Percentiles rank a stretch among this genome's conserved stretches.
phyloP scores from a whole-genome alignment of 2,329 filamentous ascomycete species.

The Zasmidium angulare region DNA sequence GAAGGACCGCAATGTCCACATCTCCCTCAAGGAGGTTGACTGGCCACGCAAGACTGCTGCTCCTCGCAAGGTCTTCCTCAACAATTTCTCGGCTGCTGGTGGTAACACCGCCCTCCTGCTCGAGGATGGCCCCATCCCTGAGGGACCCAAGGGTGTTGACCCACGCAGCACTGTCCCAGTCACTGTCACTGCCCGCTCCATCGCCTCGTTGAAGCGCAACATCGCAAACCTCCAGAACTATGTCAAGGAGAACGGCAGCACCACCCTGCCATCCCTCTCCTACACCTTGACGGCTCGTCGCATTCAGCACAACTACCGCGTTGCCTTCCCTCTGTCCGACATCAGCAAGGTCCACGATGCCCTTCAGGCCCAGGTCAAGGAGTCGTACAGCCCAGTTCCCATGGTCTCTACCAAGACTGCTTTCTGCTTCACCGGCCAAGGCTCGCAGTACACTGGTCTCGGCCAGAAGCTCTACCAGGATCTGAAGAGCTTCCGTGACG shows the following conservation, averaged over 20 bases:
- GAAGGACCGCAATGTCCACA: slow-evolving; percentile 53
- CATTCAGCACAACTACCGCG: slow-evolving; percentile 55
- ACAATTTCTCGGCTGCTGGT: slow-evolving; percentile 56
- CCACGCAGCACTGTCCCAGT: slow-evolving; percentile 49
- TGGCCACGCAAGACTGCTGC: slow-evolving; percentile 49
- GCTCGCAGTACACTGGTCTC: slow-evolving; percentile 53
- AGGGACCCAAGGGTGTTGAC: slow-evolving; percentile 44
- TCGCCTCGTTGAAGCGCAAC: slow-evolving; percentile 53
- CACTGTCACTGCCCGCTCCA: slow-evolving; percentile 53
- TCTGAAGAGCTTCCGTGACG: slow-evolving; percentile 47
- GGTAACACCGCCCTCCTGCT: slow-evolving; percentile 55
- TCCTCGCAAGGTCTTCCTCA: slow-evolving; percentile 52
- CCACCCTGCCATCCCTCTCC: slow-evolving; percentile 49
- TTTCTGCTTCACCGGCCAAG: slow-evolving; percentile 55
- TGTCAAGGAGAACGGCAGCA: slow-evolving; percentile 45
- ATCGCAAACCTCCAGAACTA: slow-evolving; percentile 49
- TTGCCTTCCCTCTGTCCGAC: slow-evolving; percentile 48
- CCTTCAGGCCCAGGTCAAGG: slow-evolving; percentile 49
- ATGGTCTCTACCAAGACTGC: slow-evolving; percentile 53
- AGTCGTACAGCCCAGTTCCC: slow-evolving; percentile 52
- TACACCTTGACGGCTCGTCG: slow-evolving; percentile 55
- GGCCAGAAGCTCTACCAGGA: slow-evolving; percentile 52
- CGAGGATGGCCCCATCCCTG: slow-evolving; percentile 50
- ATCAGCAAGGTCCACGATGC: slow-evolving; percentile 48
- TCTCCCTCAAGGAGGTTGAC: slow-evolving; percentile 46